These are phyloP conservation scores for Echeveria elegans DNA, from an alignment of 164 flowering plant genomes.

Conservation along the genomic window DNA sequence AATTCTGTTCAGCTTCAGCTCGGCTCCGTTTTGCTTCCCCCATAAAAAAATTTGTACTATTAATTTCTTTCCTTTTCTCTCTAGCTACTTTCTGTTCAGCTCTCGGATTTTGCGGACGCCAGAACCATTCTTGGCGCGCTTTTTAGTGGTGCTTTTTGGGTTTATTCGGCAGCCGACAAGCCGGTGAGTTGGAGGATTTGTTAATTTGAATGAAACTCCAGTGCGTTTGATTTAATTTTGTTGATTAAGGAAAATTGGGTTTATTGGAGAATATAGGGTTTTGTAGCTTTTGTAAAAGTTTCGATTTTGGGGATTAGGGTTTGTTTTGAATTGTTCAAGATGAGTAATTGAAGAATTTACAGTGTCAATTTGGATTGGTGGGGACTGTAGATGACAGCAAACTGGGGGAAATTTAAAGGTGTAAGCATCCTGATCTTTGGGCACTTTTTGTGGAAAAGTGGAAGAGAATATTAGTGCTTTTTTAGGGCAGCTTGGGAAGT, in stretches of 20 bases:
- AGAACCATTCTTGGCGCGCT: background rate
- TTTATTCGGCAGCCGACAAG: background rate
- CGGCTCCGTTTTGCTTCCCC: background rate
- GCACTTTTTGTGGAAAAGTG: background rate
- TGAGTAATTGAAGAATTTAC: no score
- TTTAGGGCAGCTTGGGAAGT: background rate
- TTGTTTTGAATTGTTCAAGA: background rate
- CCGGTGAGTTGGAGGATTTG: background rate
- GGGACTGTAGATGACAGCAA: background rate
- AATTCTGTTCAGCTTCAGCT: no score
- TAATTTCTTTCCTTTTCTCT: background rate
- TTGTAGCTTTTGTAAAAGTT: background rate
- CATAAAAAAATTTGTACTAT: background rate
- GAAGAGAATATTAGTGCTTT: constrained; percentile 1
- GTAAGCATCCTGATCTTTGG: background rate
- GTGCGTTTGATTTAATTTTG: background rate
- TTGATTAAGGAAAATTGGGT: background rate
- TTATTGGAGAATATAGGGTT: background rate
- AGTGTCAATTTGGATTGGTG: background rate
- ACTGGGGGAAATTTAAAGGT: background rate
- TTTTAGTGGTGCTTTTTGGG: background rate
- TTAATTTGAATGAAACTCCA: background rate
- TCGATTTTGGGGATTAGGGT: background rate
- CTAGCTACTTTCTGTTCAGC: background rate
- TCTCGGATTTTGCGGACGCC: background rate